Conservation (phyloP, 164 flowering plant species). For the Stephania yunnanensis region DNA sequence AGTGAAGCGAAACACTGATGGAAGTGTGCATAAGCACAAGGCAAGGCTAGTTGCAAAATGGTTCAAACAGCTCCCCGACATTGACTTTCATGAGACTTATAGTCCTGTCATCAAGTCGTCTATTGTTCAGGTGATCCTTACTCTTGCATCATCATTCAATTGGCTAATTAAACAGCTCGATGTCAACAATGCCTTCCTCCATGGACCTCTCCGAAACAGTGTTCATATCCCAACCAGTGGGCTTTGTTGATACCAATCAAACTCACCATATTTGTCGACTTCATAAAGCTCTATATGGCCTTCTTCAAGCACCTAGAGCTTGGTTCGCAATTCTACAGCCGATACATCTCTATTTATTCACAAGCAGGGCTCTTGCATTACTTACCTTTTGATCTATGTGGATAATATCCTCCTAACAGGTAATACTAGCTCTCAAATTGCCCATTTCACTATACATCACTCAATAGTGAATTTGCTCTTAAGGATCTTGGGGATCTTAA, state of each 20-base stretch:
- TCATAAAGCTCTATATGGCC: neutral
- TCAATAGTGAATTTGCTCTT: neutral
- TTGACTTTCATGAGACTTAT: neutral
- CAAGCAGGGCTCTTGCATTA: neutral
- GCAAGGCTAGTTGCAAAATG: neutral
- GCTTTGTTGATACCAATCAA: neutral
- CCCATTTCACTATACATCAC: neutral
- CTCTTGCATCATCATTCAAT: neutral
- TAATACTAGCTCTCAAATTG: neutral
- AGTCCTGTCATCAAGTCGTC: neutral
- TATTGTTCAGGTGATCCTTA: neutral
- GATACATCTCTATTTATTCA: neutral
- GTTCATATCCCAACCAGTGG: neutral
- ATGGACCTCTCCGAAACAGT: neutral
- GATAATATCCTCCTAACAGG: neutral
- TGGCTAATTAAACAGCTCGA: neutral
- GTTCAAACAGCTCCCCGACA: too few species aligned
- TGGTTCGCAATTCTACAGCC: neutral
- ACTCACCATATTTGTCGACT: neutral
- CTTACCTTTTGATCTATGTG: neutral
- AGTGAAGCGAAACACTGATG: neutral
- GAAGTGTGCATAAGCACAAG: neutral
- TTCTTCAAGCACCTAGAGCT: neutral
- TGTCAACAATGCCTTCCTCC: conserved; percentile 1
- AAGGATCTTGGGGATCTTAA: neutral